phyloP scores from a whole-genome alignment of 1,284 basidiomycete genomes.

The Malassezia psittaci region DNA sequence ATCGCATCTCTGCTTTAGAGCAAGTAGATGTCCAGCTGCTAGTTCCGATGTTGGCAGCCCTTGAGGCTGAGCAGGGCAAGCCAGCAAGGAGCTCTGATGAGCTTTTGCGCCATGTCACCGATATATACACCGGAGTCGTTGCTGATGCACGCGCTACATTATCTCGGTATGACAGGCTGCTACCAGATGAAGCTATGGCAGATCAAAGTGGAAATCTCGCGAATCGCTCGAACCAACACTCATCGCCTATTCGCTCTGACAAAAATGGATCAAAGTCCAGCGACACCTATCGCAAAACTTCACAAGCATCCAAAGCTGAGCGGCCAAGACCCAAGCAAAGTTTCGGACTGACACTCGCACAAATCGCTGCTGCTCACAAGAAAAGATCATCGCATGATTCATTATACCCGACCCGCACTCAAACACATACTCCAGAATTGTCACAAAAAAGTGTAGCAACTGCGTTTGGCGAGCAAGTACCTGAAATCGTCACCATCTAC shows the following conservation, averaged over 20 bases:
- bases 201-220: too few species aligned
- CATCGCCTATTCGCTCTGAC: too few species aligned
- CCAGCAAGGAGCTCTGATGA: neutral
- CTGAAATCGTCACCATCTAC: neutral
- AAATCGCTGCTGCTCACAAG: neutral
- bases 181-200: conserved; percentile 6
- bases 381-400: neutral
- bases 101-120: neutral
- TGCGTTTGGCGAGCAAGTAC: conserved; percentile 16
- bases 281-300: too few species aligned
- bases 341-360: neutral
- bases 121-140: neutral
- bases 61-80: neutral
- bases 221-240: too few species aligned
- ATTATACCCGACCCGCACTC: neutral
- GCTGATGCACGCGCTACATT: conserved; percentile 7
- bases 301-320: too few species aligned
- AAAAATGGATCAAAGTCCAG: too few species aligned
- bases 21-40: conserved; percentile 7
- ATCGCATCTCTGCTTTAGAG: conserved; percentile 2
- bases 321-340: neutral
- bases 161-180: conserved; percentile 11
- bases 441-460: neutral
- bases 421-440: neutral
- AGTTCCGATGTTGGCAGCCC: conserved; percentile 8